Evolutionary conservation across 805 yeast species (phyloP), one percentile per base, ranked within the genome.

Genomic region (Metschnikowia baotianmanensis): DNA sequence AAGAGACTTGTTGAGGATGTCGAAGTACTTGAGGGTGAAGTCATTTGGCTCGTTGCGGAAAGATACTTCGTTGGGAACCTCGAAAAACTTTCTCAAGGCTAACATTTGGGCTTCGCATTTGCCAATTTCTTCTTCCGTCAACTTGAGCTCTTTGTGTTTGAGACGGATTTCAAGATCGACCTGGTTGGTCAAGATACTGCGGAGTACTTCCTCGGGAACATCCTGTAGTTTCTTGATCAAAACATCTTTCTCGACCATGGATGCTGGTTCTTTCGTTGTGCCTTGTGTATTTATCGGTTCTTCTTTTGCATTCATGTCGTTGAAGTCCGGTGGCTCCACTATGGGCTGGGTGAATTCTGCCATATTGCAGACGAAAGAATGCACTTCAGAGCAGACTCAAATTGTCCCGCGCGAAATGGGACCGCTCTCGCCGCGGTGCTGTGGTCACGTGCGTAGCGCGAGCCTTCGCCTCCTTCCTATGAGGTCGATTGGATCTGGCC

Each of bases 101-200:
- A 73, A 62, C 69, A 82, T 62, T 47, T 80, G 81, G 1, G 82
- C 69, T 53, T 79, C 81, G 24, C 80, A 76, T 47, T 77, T 77
- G 11, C 72, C 69, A 1, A 80, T 67, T 49, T 81, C 86, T 29
- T 70, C 69, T 38, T 77, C 74, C 1, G 79, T 66, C 16, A 71
- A 56, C 27, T 68, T 62, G 32, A 73, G 55, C 55, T 82, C 86
- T 42, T 74, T 70, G 57, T 80, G 83, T 40, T 78, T 80, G 36
- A 82, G 59, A 21, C 82, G 52, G 10, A 81, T 77, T 49, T 81
- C 86, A 32, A 80, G 54, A 53, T 81, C 82, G 15, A 81, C 62
- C 48, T 78, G 79, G 43, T 74, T 64, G 36, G 64, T 57, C 31
- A 71, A 55, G 26, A 66, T 58, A 33, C 31, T 43, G 9, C 55